phyloP scores from a whole-genome alignment of 2,329 filamentous ascomycete genomes.

The Sarocladium oryzae region DNA sequence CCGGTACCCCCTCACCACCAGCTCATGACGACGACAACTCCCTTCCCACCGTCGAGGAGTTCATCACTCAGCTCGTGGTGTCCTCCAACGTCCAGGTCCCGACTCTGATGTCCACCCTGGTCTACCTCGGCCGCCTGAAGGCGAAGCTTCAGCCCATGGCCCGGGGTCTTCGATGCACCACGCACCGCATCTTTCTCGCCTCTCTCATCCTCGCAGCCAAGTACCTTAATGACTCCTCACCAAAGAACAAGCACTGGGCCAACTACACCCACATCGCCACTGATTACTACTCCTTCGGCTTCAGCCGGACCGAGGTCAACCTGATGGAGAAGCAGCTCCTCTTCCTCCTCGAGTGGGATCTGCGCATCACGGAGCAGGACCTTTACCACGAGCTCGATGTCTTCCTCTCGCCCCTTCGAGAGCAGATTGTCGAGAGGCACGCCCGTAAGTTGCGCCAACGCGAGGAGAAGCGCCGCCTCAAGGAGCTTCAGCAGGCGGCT shows the following conservation, averaged over 20 bases:
- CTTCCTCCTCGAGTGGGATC: slow-evolving; percentile 90
- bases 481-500: slow-evolving; percentile 28
- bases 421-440: slow-evolving; percentile 45
- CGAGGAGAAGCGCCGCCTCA: slow-evolving; percentile 37
- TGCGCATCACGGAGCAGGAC: slow-evolving; percentile 77
- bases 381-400: slow-evolving; percentile 80
- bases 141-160: slow-evolving; percentile 84
- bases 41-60: slow-evolving; percentile 78
- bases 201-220: slow-evolving; percentile 83
- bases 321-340: slow-evolving; percentile 99
- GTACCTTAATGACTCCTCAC: slow-evolving; percentile 96
- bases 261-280: slow-evolving; percentile 78
- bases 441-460: slow-evolving; percentile 43
- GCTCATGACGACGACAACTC: slow-evolving; percentile 42
- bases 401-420: slow-evolving; percentile 81
- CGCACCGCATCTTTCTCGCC: slow-evolving; percentile 94
- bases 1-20: slow-evolving; percentile 45
- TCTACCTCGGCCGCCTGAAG: slow-evolving; percentile 83
- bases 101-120: slow-evolving; percentile 92
- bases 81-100: slow-evolving; percentile 95
- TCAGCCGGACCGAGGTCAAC: slow-evolving; percentile 93
- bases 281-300: slow-evolving; percentile 65
- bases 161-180: slow-evolving; percentile 92
- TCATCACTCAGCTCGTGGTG: slow-evolving; percentile 86
- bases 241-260: slow-evolving; percentile 99